Percentiles rank a stretch among this genome's conserved stretches.
Evolutionary conservation across 1,284 basidiomycete genomes (phyloP).

Genomic region (Microbotryum saponariae): DNA sequence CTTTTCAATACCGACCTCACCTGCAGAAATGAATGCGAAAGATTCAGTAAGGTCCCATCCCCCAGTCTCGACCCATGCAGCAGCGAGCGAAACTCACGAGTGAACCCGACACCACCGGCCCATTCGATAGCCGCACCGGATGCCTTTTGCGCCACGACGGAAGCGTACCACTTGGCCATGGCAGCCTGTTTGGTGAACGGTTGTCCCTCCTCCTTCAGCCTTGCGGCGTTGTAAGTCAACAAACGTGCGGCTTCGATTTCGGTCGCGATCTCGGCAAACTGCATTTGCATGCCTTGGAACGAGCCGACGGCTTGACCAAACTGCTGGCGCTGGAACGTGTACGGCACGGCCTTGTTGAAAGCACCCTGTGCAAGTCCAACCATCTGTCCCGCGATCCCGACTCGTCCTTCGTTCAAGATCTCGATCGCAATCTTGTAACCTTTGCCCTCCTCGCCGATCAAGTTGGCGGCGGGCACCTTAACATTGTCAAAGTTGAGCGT

Average conservation of each 20-base stretch:
- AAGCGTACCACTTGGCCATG: conserved; percentile 62
- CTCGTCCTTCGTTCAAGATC: conserved; percentile 93
- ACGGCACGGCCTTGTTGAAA: conserved; percentile 84
- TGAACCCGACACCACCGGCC: conserved; percentile 93
- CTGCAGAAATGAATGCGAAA: neutral
- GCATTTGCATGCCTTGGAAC: conserved; percentile 93
- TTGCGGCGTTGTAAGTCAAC: conserved; percentile 92
- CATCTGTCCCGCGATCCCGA: conserved; percentile 81
- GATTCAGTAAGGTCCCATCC: neutral
- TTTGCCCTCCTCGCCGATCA: conserved; percentile 86
- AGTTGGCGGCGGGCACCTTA: conserved; percentile 81
- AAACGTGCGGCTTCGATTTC: conserved; percentile 81
- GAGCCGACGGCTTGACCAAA: conserved; percentile 85
- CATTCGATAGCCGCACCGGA: conserved; percentile 89
- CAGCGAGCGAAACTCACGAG: conserved; percentile 39
- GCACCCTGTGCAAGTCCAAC: conserved; percentile 93
- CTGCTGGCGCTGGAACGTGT: conserved; percentile 87
- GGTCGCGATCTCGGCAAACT: conserved; percentile 61
- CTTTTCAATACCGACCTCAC: conserved; percentile 36
- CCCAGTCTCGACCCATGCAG: neutral
- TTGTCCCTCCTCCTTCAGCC: conserved; percentile 76
- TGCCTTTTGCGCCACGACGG: conserved; percentile 80
- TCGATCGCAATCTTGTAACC: conserved; percentile 96
- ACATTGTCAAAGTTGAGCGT: conserved; percentile 93
- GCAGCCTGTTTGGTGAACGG: conserved; percentile 80